These are phyloP conservation scores for Chrysoporthe cubensis DNA, from an alignment of 2,329 filamentous ascomycete genomes.

Conservation along the genomic window DNA sequence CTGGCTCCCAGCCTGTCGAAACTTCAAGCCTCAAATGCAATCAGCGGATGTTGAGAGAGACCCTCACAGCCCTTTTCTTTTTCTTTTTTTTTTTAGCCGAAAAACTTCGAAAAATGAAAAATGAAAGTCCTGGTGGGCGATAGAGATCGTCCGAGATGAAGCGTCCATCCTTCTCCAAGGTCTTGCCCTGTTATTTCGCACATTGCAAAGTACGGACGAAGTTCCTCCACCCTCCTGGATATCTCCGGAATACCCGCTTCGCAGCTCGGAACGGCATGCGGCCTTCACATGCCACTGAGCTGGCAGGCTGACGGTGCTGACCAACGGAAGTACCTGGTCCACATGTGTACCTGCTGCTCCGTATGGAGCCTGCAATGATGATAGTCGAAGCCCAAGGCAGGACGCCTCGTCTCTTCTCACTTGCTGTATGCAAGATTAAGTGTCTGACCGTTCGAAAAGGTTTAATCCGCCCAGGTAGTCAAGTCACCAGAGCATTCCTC, in stretches of 20 bases:
- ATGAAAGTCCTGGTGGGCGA: too few species aligned
- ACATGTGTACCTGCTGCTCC: not conserved
- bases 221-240: not conserved
- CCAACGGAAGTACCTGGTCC: not conserved
- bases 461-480: not conserved
- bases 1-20: not conserved
- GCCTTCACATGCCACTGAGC: constrained; percentile 8
- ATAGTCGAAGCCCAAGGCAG: not conserved
- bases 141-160: not conserved
- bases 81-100: not conserved
- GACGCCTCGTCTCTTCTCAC: not conserved
- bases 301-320: not conserved
- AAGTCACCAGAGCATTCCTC: not conserved
- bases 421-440: constrained; percentile 5
- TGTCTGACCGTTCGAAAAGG: not conserved
- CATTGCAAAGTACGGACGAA: not conserved
- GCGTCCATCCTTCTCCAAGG: not conserved
- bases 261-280: constrained; percentile 10
- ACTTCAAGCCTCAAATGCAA: not conserved
- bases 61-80: not conserved
- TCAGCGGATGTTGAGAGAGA: not conserved
- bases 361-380: not conserved
- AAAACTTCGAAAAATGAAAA: too few species aligned
- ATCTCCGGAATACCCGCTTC: constrained; percentile 8
- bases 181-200: not conserved